A percentile compares a stretch with the other conserved stretches of the same genome.
Conservation (phyloP, 805 yeast species). For the Candida insectalens region DNA sequence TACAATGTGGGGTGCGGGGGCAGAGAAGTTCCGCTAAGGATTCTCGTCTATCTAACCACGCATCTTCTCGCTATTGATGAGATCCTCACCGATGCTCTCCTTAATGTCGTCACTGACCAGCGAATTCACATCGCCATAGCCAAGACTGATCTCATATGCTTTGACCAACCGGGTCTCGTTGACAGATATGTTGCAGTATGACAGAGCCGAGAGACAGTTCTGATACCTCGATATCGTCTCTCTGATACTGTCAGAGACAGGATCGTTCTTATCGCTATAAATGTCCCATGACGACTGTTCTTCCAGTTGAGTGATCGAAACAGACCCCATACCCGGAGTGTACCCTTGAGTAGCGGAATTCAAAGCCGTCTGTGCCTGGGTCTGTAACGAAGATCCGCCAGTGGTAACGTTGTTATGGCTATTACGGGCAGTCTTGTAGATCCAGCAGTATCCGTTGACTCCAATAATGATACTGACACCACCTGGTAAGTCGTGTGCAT, state of each 20-base stretch:
- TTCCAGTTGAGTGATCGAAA: conserved; percentile 75
- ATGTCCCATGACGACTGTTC: conserved; percentile 89
- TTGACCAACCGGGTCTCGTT: conserved; percentile 69
- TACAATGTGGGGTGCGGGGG: too few species aligned
- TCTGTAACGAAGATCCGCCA: conserved; percentile 5
- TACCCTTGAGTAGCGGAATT: conserved; percentile 25
- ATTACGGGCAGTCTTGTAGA: conserved; percentile 51
- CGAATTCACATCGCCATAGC: conserved; percentile 59
- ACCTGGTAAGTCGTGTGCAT: conserved; percentile 87
- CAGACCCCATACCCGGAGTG: conserved; percentile 48
- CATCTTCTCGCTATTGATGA: conserved; percentile 64
- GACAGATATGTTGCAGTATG: conserved; percentile 79
- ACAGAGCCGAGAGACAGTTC: conserved; percentile 73
- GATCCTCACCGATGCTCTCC: conserved; percentile 64
- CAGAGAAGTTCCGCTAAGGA: too few species aligned
- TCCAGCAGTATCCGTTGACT: conserved; percentile 92
- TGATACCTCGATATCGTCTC: conserved; percentile 76
- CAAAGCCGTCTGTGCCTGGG: conserved; percentile 30
- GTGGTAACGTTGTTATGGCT: conserved; percentile 1
- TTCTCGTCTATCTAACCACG: conserved; percentile 35
- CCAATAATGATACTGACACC: conserved; percentile 85
- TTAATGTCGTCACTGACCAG: conserved; percentile 65
- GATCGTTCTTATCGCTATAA: conserved; percentile 81
- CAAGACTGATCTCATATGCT: conserved; percentile 87
- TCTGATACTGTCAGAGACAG: conserved; percentile 51